Conservation (phyloP, 768 basidiomycete species). For the Tylopilus vinaceipallidus region DNA sequence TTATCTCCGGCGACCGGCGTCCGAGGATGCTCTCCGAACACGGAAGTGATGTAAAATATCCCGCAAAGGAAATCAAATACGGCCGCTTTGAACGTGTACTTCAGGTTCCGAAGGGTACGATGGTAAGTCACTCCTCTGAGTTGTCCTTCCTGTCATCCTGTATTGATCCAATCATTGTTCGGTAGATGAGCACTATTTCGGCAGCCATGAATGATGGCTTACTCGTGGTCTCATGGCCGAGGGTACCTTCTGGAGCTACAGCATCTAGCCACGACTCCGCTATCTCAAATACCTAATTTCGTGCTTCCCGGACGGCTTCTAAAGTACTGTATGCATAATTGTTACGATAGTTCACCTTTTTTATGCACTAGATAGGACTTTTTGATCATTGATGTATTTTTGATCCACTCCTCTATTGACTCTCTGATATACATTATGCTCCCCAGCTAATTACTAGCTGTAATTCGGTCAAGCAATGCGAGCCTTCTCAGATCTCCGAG, state of each 20-base stretch:
- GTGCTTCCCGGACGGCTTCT: not conserved
- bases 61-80: constrained; percentile 39
- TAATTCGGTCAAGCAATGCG: not conserved
- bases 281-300: not conserved
- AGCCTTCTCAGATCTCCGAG: not conserved
- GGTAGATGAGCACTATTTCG: constrained; percentile 37
- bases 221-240: constrained; percentile 40
- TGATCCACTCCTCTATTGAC: not conserved
- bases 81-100: constrained; percentile 38
- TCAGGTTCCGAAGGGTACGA: constrained; percentile 36
- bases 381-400: constrained; percentile 1
- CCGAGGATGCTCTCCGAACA: constrained; percentile 17
- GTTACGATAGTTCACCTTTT: constrained; percentile 2
- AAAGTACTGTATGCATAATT: constrained; percentile 17
- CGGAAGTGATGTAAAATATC: constrained; percentile 22
- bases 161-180: not conserved
- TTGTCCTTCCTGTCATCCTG: constrained; percentile 3
- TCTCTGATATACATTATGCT: not conserved
- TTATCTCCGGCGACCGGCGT: constrained; percentile 36
- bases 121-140: constrained; percentile 24
- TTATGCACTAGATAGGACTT: not conserved
- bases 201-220: constrained; percentile 40
- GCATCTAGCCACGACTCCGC: constrained; percentile 5
- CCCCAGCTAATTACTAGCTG: not conserved
- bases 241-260: constrained; percentile 18